Evolutionary conservation across 108 stramenopile species (phyloP), one percentile per base, ranked within the genome.

Genomic region (Nitzschia putrida): DNA sequence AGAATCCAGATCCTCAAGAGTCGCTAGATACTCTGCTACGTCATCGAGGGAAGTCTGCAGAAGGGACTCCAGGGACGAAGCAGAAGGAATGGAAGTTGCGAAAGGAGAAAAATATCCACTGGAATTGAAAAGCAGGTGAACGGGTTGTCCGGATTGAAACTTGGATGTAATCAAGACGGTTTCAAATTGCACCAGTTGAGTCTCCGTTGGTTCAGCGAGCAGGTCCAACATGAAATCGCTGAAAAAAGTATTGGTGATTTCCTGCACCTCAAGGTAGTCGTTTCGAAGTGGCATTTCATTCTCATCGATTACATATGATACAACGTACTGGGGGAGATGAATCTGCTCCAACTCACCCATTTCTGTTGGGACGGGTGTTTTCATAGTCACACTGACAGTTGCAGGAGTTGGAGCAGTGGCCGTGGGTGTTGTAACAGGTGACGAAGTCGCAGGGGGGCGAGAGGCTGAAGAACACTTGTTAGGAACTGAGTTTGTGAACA

Each of bases 81-180:
- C 23, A 3, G 74, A 43, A 14, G 66, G 74, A 53, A 68, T 49
- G 11, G 22, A 34, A 21, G 57, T 57, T 6, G 66, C 58, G 8
- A 26, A 21, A 29, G 14, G 29, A 49, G 58, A 22, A 53, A 74
- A 74, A 20, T 34, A 61, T 14, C 66, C 74, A 21, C 58, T 74
- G 0, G 74, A 74, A 22, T 74, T 43, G 44, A 50, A 74, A 24
- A 57, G 39, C 18, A 74, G 18, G 23, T 49, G 44, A 3, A 68
- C 53, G n/a, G 71, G 71, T 39, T 73, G 47, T 14, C 56, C 72
- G 39, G 56, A 73, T 50, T 53, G 47, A 29, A 65, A 73, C 29
- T 65, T 47, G 1, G 72, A 52, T 11, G 72, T 73, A 6, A 54
- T 51, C 22, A 73, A 65, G 13, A 47, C 24, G 12, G 72, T 73